These are phyloP conservation scores for Galeopsis tetrahit DNA, from an alignment of 257 asterid genomes.

Conservation along the genomic window DNA sequence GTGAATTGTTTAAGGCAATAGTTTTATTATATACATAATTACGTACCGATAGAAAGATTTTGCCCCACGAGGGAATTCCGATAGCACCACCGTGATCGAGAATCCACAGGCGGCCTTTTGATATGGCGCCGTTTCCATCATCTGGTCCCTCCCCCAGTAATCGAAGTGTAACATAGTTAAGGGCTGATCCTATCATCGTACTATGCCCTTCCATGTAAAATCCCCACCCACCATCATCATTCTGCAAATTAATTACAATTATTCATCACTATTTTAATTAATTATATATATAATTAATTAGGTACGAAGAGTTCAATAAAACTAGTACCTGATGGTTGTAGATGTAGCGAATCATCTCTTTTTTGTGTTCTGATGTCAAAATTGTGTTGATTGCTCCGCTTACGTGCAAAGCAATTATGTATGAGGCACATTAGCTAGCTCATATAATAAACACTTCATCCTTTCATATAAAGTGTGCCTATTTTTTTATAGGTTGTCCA, in stretches of 20 bases:
- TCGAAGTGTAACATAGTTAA: constrained; percentile 54
- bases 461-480: too few relatives aligned
- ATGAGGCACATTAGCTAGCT: background rate
- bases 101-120: constrained; percentile 63
- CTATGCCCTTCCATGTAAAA: constrained; percentile 81
- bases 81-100: background rate
- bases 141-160: background rate
- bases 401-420: constrained; percentile 67
- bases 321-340: constrained; percentile 69
- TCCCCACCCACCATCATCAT: constrained; percentile 91
- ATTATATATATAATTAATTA: too few relatives aligned
- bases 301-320: background rate
- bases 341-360: constrained; percentile 66
- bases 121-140: constrained; percentile 48
- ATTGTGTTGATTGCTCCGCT: constrained; percentile 60
- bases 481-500: too few relatives aligned
- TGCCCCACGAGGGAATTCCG: background rate
- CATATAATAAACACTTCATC: too few relatives aligned
- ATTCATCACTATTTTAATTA: background rate
- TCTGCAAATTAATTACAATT: constrained; percentile 37
- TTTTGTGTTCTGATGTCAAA: constrained; percentile 59
- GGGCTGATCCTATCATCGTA: constrained; percentile 80
- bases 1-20: too few relatives aligned
- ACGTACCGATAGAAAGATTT: background rate
- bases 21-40: too few relatives aligned